phyloP scores from a whole-genome alignment of 305 asterid genomes.

The Galium porrigens region DNA sequence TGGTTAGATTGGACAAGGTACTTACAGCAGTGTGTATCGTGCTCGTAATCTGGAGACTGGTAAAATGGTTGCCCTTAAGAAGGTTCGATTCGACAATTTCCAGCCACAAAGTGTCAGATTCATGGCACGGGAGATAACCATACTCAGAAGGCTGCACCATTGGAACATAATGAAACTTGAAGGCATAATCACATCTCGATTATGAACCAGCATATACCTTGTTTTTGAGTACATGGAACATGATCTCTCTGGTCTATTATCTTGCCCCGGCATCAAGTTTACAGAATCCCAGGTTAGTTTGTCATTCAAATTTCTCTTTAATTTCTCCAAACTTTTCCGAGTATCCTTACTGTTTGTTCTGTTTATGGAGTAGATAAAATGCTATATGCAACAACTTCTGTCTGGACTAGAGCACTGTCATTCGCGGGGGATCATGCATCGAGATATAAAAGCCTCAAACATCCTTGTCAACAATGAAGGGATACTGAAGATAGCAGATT shows the following conservation, averaged over 20 bases:
- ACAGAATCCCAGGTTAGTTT: conserved; percentile 61
- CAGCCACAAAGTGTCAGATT: conserved; percentile 79
- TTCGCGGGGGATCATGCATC: conserved; percentile 61
- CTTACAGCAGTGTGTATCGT: conserved; percentile 79
- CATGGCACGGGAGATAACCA: conserved; percentile 71
- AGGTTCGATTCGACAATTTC: conserved; percentile 78
- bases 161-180: conserved; percentile 78
- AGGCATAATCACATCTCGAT: conserved; percentile 67
- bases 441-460: conserved; percentile 71
- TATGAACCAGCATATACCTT: conserved; percentile 57
- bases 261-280: conserved; percentile 60
- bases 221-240: conserved; percentile 95
- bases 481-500: conserved; percentile 68
- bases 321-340: neutral
- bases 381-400: conserved; percentile 60
- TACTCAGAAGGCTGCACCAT: conserved; percentile 69
- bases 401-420: conserved; percentile 77
- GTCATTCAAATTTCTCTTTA: neutral
- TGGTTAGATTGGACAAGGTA: conserved; percentile 80
- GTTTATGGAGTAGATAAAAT: conserved; percentile 46
- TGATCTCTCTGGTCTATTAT: conserved; percentile 63
- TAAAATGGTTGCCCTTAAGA: conserved; percentile 64
- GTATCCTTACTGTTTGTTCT: conserved; percentile 1
- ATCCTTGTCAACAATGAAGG: conserved; percentile 69
- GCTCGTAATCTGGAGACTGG: conserved; percentile 63